Percentiles rank a stretch among this genome's conserved stretches.
Evolutionary conservation across 1,284 basidiomycete genomes (phyloP).

Genomic region (Malassezia vespertilionis): DNA sequence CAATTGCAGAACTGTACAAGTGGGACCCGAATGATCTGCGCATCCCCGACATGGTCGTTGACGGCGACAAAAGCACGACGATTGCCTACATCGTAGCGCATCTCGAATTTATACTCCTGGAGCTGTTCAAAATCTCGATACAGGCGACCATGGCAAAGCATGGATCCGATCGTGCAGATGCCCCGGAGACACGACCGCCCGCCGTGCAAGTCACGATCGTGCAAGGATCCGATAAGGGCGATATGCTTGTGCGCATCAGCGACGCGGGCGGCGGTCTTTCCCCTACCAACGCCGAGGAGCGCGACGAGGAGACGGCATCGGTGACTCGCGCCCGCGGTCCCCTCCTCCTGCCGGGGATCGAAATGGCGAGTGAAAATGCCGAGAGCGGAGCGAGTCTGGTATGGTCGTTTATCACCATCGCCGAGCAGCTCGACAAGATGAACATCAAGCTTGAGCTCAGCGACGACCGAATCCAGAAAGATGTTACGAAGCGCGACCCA

Average conservation of each 20-base stretch:
- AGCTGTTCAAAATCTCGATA: conserved; percentile 66
- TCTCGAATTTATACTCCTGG: conserved; percentile 74
- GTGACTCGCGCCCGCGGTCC: conserved; percentile 9
- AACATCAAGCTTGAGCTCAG: conserved; percentile 6
- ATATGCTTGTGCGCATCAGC: conserved; percentile 41
- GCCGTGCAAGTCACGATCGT: conserved; percentile 39
- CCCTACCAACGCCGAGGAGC: not conserved
- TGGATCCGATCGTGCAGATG: conserved; percentile 14
- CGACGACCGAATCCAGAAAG: not conserved
- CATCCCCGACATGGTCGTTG: conserved; percentile 60
- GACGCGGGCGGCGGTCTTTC: conserved; percentile 28
- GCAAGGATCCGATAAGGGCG: conserved; percentile 35
- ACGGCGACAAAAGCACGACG: conserved; percentile 62
- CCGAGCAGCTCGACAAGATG: conserved; percentile 13
- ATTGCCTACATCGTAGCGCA: conserved; percentile 83
- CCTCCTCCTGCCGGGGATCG: conserved; percentile 6
- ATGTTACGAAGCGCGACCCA: conserved; percentile 1
- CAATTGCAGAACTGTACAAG: conserved; percentile 55
- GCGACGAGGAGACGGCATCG: not conserved
- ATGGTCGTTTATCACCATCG: conserved; percentile 16
- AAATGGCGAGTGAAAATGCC: not conserved
- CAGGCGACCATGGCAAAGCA: conserved; percentile 32
- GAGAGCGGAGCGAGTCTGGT: conserved; percentile 1
- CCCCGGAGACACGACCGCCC: not conserved
- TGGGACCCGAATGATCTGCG: conserved; percentile 38